These are phyloP conservation scores for Aleurites moluccanus DNA, from an alignment of 441 rosid species.

Conservation along the genomic window DNA sequence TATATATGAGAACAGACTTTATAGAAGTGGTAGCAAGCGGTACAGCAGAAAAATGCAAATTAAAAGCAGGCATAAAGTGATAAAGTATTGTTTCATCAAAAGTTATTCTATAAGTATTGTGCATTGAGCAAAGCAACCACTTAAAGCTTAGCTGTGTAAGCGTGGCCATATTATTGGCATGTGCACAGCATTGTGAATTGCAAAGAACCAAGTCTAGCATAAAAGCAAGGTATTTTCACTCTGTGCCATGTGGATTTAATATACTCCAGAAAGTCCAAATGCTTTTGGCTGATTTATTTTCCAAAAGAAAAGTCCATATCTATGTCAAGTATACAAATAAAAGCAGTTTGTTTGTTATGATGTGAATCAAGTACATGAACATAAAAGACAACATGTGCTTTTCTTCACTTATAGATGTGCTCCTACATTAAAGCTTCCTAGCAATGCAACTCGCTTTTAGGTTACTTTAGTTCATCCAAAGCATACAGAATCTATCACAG, in stretches of 20 bases:
- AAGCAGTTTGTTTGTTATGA: not conserved
- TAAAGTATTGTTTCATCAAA: conserved; percentile 3
- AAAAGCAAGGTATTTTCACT: not conserved
- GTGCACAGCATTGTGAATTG: not conserved
- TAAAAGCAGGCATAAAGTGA: conserved; percentile 13
- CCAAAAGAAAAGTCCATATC: not conserved
- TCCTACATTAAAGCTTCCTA: not conserved
- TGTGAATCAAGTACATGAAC: not conserved
- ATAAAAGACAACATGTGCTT: not conserved
- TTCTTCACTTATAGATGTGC: not conserved
- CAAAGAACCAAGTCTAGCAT: not conserved
- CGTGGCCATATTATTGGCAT: not conserved
- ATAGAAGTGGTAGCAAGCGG: not conserved
- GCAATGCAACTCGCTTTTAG: conserved; percentile 1
- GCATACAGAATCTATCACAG: not conserved
- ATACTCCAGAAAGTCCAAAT: not conserved
- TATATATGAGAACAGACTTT: conserved; percentile 16
- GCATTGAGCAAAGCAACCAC: not conserved
- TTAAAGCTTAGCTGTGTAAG: not conserved
- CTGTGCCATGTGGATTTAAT: not conserved
- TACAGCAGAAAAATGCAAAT: not conserved
- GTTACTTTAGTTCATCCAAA: conserved; percentile 1
- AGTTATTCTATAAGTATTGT: conserved; percentile 8
- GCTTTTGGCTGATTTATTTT: not conserved
- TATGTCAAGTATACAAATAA: not conserved